Evolutionary conservation across 1,284 basidiomycete genomes (phyloP), one percentile per base, ranked within the genome.

Genomic region (Puccinia polysora): DNA sequence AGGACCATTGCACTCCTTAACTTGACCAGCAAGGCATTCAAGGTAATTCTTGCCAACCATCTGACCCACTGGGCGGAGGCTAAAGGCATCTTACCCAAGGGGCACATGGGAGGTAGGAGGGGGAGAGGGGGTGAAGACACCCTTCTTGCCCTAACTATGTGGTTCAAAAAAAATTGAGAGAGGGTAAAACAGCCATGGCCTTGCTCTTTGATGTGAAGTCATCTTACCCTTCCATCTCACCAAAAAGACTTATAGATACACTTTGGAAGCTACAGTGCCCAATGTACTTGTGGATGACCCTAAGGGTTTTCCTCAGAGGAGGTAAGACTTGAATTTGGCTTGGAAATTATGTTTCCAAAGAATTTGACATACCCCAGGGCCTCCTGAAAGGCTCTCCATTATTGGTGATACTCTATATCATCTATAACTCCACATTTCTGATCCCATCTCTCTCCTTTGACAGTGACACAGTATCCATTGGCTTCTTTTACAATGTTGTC

Each of bases 361-460:
- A 18, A 18, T 62, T 62, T 25, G 10, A 14, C 15, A 43, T 62
- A 20, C 4, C 36, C 20, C 36, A 43, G 18, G 58, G 58, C 18
- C 25, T 62, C 8, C 58, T 36, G 10, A 28, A 62, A 38, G 58
- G 58, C 23, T 62, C 36, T 23, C 58, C 58, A 38, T 34, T 62
- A 23, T 62, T n/a, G 14, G 58, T 62, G 10, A n/a, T 43, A 4
- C 34, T 62, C 12, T 62, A 62, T 25, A 36, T 62, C 6, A 38
- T 62, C 5, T 62, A 62, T 62, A 62, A 58, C 55, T 28, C 55
- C 30, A 10, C 18, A 8, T 28, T 58, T 6, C 30, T 58, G 8
- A 28, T 30, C 5, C 5, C 5, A 32, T 7, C 5, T 28, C 15
- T 28, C 8, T 5, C 12, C 15, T 28, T 18, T 20, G 12, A 28